phyloP scores from a whole-genome alignment of 2,329 filamentous ascomycete genomes.

The Curvularia sp. region DNA sequence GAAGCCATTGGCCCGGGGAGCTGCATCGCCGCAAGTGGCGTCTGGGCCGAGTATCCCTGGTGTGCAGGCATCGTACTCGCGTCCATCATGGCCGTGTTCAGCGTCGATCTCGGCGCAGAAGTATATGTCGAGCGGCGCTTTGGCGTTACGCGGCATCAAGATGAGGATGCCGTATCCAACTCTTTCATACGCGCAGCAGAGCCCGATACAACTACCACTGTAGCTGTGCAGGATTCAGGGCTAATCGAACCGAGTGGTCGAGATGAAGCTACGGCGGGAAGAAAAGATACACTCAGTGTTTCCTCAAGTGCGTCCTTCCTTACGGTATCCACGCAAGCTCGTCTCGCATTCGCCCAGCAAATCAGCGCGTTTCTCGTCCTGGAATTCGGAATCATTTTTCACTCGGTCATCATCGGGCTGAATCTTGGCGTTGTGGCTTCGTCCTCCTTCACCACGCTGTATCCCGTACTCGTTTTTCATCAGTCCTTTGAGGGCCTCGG shows the following conservation, averaged over 20 bases:
- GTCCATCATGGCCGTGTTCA: constrained; percentile 8
- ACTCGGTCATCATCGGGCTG: constrained; percentile 13
- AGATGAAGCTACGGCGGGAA: neutral
- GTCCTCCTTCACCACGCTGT: constrained; percentile 5
- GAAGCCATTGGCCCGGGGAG: constrained; percentile 12
- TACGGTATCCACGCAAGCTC: neutral
- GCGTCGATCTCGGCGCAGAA: constrained; percentile 8
- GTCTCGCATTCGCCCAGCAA: constrained; percentile 6
- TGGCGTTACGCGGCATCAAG: neutral
- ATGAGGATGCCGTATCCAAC: neutral
- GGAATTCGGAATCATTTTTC: constrained; percentile 11
- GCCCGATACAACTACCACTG: too few relatives aligned
- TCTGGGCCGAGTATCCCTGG: constrained; percentile 11
- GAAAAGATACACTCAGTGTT: constrained; percentile 1
- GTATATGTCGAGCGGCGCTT: constrained; percentile 11
- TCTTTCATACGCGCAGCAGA: neutral
- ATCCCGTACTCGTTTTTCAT: constrained; percentile 7
- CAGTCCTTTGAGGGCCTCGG: constrained; percentile 12
- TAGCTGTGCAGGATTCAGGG: too few relatives aligned
- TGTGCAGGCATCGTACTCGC: constrained; percentile 8
- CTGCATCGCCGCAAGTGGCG: constrained; percentile 3
- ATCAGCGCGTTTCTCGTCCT: constrained; percentile 12
- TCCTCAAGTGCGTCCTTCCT: neutral
- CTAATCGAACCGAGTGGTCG: neutral
- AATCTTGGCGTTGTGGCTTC: constrained; percentile 12